These are phyloP conservation scores for Chlorella ohadii DNA, from an alignment of 139 green algal genomes.

Conservation along the genomic window DNA sequence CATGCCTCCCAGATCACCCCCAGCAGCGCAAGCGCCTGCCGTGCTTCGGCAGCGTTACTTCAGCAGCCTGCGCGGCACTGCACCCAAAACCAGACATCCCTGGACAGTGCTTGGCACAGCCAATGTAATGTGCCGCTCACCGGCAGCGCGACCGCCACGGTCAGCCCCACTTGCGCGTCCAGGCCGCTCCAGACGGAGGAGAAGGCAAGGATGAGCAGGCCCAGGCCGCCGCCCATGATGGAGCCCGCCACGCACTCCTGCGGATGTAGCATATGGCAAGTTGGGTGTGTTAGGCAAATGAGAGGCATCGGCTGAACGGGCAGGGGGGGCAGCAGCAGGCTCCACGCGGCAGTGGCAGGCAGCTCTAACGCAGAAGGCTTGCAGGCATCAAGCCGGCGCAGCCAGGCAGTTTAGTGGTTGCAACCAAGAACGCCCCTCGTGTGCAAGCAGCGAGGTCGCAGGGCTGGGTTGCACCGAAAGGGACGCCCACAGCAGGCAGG, in stretches of 20 bases:
- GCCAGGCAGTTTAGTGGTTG: too few species aligned
- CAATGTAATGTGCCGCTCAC: constrained; percentile 28
- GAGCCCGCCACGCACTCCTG: constrained; percentile 57
- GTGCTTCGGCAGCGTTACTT: too few species aligned
- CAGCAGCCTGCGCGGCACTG: too few species aligned
- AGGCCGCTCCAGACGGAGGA: constrained; percentile 62
- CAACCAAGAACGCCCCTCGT: too few species aligned
- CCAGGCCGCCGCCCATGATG: constrained; percentile 65
- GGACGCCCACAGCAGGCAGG: neutral
- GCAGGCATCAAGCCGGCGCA: too few species aligned
- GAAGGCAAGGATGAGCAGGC: constrained; percentile 58
- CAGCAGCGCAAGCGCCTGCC: too few species aligned
- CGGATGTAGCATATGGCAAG: too few species aligned
- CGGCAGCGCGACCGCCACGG: constrained; percentile 67
- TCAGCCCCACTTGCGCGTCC: constrained; percentile 49
- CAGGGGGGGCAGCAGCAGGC: neutral
- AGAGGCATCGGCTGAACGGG: too few species aligned
- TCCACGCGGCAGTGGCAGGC: neutral
- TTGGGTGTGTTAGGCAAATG: neutral
- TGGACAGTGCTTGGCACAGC: too few species aligned
- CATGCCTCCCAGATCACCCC: too few species aligned
- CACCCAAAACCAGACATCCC: neutral
- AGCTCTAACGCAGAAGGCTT: too few species aligned
- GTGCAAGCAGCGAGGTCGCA: too few species aligned
- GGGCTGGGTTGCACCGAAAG: neutral